Base-by-base conservation (phyloP, 139 green algal genomes). In the Micractinium sp. region DNA sequence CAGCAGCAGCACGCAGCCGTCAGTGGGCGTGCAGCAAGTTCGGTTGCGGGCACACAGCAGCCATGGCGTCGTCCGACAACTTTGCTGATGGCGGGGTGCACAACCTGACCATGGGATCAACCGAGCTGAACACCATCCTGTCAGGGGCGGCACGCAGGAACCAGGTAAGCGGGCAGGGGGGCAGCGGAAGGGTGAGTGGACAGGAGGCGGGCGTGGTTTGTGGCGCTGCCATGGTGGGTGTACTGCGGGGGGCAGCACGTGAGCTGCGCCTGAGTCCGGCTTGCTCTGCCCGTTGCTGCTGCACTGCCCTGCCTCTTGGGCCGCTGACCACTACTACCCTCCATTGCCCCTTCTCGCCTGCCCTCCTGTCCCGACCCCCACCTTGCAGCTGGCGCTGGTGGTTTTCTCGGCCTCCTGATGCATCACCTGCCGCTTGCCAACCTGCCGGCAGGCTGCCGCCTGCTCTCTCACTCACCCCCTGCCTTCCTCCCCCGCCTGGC, bases 71-170 rank as follows among this genome's bases (percentile, higher is more conserved):
- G 67, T 31, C 38, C 0, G 67, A 67, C 47, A 87, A 93, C 60
- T 93, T 86, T 38, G 84, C 90, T 12, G 69, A 90, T n/a, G 90
- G 90, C n/a, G 63, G n/a, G 2, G 88, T 93, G 47, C 81, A 87
- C 29, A 31, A 61, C 7, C 47, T 93, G 47, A 75, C 31, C 19
- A 29, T 35, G 23, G 89, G 86, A 9, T 25, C 18, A 25, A 14
- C 18, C 2, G 91, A 93, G 88, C 73, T 92, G 39, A 66, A 83
- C 29, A 25, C 27, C 12, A 80, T 93, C 7, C 29, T 93, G 41
- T n/a, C 33, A 5, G n/a, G 75, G 33, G 73, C 74, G 14, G 73
- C 39, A 20, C 78, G 41, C 29, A 35, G 78, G 29, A 38, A 15
- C 41, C 78, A 84, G 78, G 78, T 84, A 18, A 1, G 71, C 29